Percentiles rank a stretch among this genome's conserved stretches.
These are phyloP conservation scores for Clavispora vitiphila DNA, from an alignment of 805 yeast species.

Conservation along the genomic window DNA sequence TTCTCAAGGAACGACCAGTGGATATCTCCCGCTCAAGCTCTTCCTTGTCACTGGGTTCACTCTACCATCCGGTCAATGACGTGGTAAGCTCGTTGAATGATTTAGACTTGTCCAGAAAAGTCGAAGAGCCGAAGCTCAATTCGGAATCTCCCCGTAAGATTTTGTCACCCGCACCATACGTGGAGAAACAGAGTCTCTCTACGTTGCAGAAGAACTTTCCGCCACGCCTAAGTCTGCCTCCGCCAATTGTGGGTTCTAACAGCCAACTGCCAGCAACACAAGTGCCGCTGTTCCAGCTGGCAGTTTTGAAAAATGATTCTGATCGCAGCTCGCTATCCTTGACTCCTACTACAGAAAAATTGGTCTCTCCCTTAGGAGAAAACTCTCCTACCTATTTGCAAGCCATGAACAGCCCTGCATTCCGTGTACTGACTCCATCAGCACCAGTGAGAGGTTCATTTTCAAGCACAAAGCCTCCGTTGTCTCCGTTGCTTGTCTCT, in stretches of 20 bases:
- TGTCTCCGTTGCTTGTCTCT: constrained; percentile 76
- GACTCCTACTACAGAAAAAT: neutral
- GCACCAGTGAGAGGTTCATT: neutral
- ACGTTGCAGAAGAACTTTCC: constrained; percentile 52
- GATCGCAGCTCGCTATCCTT: neutral
- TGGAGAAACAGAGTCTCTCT: constrained; percentile 50
- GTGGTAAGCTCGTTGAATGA: constrained; percentile 24
- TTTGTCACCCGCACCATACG: constrained; percentile 48
- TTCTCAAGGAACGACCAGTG: constrained; percentile 15
- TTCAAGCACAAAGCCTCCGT: constrained; percentile 48
- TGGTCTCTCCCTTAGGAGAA: neutral
- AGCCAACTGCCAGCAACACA: neutral
- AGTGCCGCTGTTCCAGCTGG: neutral
- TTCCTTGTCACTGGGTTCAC: constrained; percentile 10
- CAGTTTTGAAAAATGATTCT: neutral
- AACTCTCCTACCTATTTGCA: neutral
- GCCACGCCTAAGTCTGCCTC: neutral
- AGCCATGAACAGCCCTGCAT: neutral
- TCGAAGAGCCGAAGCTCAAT: constrained; percentile 1
- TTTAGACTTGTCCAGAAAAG: constrained; percentile 21
- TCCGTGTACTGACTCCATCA: neutral
- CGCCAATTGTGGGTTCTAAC: constrained; percentile 4
- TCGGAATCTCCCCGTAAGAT: constrained; percentile 52
- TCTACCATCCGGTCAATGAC: constrained; percentile 17
- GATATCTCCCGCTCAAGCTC: constrained; percentile 3